Conservation (phyloP, 1,284 basidiomycete genomes). For the Mrakiaceae sp. region DNA sequence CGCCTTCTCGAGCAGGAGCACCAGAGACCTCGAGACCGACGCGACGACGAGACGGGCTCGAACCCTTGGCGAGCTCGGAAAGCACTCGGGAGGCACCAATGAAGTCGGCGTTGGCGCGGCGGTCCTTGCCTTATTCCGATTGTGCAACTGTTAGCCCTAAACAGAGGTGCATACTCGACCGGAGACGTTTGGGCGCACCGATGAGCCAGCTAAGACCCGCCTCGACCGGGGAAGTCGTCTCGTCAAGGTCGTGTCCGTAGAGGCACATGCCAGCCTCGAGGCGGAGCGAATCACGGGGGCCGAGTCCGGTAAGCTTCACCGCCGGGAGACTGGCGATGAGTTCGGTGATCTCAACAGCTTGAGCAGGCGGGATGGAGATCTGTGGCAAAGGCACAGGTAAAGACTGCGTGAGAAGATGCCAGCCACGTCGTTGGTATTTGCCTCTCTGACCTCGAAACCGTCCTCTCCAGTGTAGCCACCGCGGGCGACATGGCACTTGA, state of each 20-base stretch:
- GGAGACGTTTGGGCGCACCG: slow-evolving; percentile 40
- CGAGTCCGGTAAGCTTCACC: slow-evolving; percentile 80
- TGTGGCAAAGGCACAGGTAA: slow-evolving; percentile 27
- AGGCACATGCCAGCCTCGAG: slow-evolving; percentile 98
- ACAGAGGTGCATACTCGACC: too few relatives aligned
- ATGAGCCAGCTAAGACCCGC: slow-evolving; percentile 89
- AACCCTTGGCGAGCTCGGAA: slow-evolving; percentile 65
- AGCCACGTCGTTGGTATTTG: too few relatives aligned
- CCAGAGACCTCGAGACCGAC: slow-evolving; percentile 77
- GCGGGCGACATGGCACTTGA: slow-evolving; percentile 70
- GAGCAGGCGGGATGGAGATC: slow-evolving; percentile 79
- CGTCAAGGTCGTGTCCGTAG: slow-evolving; percentile 88
- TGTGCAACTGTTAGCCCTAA: too few relatives aligned
- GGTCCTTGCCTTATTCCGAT: slow-evolving; percentile 46
- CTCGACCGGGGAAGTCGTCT: slow-evolving; percentile 75
- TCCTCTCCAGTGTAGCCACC: slow-evolving; percentile 99
- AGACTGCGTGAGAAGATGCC: slow-evolving; percentile 18
- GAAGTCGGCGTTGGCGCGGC: slow-evolving; percentile 56
- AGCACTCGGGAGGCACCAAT: slow-evolving; percentile 72
- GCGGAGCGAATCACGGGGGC: slow-evolving; percentile 82
- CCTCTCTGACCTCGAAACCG: slow-evolving; percentile 67
- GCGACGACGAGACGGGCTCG: slow-evolving; percentile 54
- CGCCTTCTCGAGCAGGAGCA: slow-evolving; percentile 80
- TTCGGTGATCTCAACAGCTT: slow-evolving; percentile 60
- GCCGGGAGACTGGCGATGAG: slow-evolving; percentile 48